Base-by-base conservation (phyloP, 106 monocot genomes). In the Phalaenopsis equestris region DNA sequence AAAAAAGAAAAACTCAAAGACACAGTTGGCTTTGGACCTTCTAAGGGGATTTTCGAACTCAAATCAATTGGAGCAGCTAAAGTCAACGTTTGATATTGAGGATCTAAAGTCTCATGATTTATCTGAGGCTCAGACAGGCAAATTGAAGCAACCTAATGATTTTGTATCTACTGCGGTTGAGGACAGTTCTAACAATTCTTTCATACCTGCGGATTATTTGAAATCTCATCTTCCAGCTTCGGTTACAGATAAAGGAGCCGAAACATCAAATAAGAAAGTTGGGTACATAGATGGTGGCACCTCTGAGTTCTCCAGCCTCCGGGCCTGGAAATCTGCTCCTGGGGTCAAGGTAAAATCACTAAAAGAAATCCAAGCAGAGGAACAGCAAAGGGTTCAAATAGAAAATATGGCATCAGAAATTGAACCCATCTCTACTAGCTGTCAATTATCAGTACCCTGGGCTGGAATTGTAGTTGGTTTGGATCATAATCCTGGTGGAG, bases 301-400 rank as follows among this genome's bases (percentile, higher is more conserved):
- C 42, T 42, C 49, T 42, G 67, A 46, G 52, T 75, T 78, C 73
- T 57, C 83, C 75, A 75, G 56, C 55, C 77, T 81, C 67, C 77
- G 86, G 37, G 89, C 88, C 18, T 99, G 98, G 98, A 99, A 94
- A 82, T 80, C 92, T 85, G 85, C 91, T 8, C 85, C 89, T 5
- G 92, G 86, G 3, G 81, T 88, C 7, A 99, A 91, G 56, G 84
- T 91, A 8, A 99, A 94, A 76, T 99, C 98, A 37, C 87, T 99
- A 4, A 42, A 89, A 65, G 98, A 99, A 85, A 94, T 99, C 82
- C 98, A 99, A 84, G 84, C 81, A 77, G 98, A 99, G 85, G 94
- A 99, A 77, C 87, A 92, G 49, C 75, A 75, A n/a, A 87, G 85
- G 82, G 87, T 89, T 72, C 81, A 84, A 73, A 81, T 77, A 36